These are phyloP conservation scores for Fusarium sp. DNA, from an alignment of 2,329 filamentous ascomycete species.

Conservation along the genomic window DNA sequence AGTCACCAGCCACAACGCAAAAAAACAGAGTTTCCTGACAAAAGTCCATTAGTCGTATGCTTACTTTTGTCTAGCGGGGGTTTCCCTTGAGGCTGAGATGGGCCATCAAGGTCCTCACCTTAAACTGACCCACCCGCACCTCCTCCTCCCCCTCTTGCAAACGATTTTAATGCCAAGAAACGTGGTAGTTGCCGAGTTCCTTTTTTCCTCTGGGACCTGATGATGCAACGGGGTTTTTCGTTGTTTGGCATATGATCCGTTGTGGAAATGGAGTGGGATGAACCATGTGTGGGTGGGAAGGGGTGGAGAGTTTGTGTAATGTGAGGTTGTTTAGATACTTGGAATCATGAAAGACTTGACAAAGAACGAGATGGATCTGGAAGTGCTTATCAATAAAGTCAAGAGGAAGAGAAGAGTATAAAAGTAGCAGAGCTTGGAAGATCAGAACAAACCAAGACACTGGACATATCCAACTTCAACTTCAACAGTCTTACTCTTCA, in stretches of 20 bases:
- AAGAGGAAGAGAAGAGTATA: neutral
- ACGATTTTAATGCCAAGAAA: slow-evolving; percentile 24
- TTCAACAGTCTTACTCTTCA: neutral
- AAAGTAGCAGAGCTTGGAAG: neutral
- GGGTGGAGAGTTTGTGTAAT: neutral
- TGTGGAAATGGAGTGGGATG: neutral
- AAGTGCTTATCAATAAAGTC: neutral
- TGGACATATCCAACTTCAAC: neutral
- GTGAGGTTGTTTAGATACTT: neutral
- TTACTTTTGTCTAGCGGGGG: slow-evolving; percentile 15
- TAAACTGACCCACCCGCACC: slow-evolving; percentile 43
- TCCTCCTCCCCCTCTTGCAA: slow-evolving; percentile 7
- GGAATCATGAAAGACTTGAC: neutral
- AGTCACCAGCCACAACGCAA: slow-evolving; percentile 28
- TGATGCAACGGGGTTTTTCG: neutral
- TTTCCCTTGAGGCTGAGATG: slow-evolving; percentile 23
- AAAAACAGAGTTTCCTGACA: slow-evolving; percentile 4
- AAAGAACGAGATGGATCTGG: neutral
- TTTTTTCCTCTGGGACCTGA: slow-evolving; percentile 11
- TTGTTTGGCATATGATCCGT: neutral
- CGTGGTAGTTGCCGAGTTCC: slow-evolving; percentile 35
- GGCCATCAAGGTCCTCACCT: slow-evolving; percentile 48
- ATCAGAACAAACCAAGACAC: neutral
- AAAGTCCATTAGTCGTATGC: slow-evolving; percentile 7
- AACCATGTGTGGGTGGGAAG: neutral